A percentile compares a stretch with the other conserved stretches of the same genome.
These are phyloP conservation scores for Capsicum chinense DNA, from an alignment of 257 asterid genomes.

Conservation along the genomic window DNA sequence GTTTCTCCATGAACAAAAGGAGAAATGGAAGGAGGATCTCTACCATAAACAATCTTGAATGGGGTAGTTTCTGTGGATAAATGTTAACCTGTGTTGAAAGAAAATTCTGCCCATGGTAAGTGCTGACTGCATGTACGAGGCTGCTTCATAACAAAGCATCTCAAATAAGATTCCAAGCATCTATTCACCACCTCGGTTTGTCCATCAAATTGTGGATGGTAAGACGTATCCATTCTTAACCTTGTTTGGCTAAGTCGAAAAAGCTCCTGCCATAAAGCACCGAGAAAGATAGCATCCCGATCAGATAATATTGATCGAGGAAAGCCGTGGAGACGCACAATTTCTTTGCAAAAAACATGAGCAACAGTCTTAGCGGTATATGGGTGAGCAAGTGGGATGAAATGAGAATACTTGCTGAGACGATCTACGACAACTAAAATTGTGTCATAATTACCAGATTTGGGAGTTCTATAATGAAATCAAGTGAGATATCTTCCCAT, in stretches of 20 bases:
- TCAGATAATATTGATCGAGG: neutral
- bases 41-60: conserved; percentile 6
- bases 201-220: neutral
- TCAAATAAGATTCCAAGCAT: neutral
- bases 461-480: neutral
- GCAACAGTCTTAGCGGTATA: neutral
- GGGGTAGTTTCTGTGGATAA: neutral
- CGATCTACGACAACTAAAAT: neutral
- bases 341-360: neutral
- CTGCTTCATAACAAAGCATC: neutral
- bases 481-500: too few species aligned
- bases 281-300: neutral
- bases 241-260: neutral
- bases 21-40: neutral
- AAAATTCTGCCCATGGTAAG: neutral
- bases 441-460: neutral
- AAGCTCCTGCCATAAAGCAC: neutral
- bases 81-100: neutral
- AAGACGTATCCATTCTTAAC: neutral
- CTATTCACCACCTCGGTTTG: neutral
- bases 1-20: neutral
- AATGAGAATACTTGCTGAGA: neutral
- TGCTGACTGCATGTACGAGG: neutral
- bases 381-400: neutral
- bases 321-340: neutral